phyloP scores from a whole-genome alignment of 2,329 filamentous ascomycete genomes.

The Didymellaceae sp. region DNA sequence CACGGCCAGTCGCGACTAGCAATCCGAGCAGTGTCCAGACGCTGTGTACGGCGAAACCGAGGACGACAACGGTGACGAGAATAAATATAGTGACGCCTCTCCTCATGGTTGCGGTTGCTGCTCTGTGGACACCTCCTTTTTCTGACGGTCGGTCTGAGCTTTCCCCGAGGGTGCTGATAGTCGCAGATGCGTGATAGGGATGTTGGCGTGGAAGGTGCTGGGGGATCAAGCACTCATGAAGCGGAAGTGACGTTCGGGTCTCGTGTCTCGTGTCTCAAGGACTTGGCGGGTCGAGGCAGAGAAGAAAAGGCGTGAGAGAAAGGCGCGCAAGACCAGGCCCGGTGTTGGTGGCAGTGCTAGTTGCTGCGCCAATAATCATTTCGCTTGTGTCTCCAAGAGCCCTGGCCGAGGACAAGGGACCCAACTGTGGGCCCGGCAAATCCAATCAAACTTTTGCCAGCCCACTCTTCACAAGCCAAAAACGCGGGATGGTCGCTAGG shows the following conservation, averaged over 20 bases:
- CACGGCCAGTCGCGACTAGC: constrained; percentile 70
- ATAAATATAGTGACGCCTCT: constrained; percentile 68
- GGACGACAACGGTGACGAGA: constrained; percentile 67
- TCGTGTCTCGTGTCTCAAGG: constrained; percentile 19
- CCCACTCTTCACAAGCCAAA: constrained; percentile 19
- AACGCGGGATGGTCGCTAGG: constrained; percentile 1
- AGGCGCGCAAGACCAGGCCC: constrained; percentile 17
- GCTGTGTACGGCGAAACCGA: constrained; percentile 69
- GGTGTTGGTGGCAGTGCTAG: constrained; percentile 17
- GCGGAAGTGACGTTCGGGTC: constrained; percentile 12
- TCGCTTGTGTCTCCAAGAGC: constrained; percentile 27
- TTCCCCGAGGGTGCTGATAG: neutral
- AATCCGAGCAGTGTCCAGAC: constrained; percentile 76
- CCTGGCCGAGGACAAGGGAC: constrained; percentile 1
- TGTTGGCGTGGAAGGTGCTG: constrained; percentile 7
- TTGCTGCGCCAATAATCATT: constrained; percentile 24
- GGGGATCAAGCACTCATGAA: constrained; percentile 21
- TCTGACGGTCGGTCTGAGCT: neutral
- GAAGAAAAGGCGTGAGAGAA: constrained; percentile 24
- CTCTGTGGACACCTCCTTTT: constrained; percentile 32
- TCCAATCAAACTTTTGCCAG: constrained; percentile 7
- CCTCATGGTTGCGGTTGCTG: constrained; percentile 58
- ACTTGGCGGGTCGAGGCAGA: constrained; percentile 20
- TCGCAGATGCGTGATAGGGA: constrained; percentile 9
- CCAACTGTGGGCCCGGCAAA: neutral